phyloP scores from a whole-genome alignment of 805 yeast species.

The Saccharomycopsis schoenii region DNA sequence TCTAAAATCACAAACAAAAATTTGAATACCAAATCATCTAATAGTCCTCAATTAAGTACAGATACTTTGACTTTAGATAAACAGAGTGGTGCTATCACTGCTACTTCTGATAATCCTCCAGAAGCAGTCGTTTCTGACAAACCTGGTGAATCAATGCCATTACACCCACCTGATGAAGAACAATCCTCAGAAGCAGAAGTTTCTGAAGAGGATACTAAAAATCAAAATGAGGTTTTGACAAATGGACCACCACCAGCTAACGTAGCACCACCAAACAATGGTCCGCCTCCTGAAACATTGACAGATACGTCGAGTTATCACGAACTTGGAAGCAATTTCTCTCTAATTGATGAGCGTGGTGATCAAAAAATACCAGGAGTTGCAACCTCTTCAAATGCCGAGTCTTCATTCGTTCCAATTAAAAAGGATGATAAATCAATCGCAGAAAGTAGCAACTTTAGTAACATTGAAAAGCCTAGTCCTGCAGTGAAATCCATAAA shows the following conservation, averaged over 20 bases:
- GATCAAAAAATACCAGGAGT: background rate
- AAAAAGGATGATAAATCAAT: slow-evolving; percentile 10
- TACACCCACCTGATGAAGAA: background rate
- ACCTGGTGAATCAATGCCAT: background rate
- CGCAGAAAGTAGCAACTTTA: slow-evolving; percentile 19
- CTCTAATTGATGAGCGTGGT: background rate
- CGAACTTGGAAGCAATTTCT: background rate
- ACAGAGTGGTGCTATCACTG: background rate
- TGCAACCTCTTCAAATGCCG: slow-evolving; percentile 2
- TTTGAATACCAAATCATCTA: background rate
- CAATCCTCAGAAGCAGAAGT: background rate
- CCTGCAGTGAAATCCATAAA: slow-evolving; percentile 6
- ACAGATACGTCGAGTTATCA: background rate
- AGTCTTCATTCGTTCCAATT: slow-evolving; percentile 1
- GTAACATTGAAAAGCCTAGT: slow-evolving; percentile 16
- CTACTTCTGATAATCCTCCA: background rate
- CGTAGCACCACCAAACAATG: background rate
- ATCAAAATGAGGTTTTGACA: background rate
- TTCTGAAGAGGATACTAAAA: background rate
- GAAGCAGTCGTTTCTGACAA: background rate
- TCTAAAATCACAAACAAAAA: background rate
- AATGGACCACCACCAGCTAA: background rate
- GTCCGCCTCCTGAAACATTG: background rate
- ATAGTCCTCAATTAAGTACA: background rate
- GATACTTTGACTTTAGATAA: background rate